These are phyloP conservation scores for Solanum dulcamara DNA, from an alignment of 257 asterid species.

Conservation along the genomic window DNA sequence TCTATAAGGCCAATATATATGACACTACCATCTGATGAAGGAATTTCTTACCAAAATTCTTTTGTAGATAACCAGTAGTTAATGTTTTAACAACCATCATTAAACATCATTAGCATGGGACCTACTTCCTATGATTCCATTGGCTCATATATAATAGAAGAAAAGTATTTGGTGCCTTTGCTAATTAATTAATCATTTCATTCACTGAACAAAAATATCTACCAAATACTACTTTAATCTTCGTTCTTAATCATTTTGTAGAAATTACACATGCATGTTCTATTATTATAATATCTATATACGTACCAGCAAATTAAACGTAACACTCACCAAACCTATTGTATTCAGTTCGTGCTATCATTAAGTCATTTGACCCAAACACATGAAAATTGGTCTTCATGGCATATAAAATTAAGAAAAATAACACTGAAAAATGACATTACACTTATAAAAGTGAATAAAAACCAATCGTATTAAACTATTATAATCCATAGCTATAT, in stretches of 20 bases:
- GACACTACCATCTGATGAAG: not conserved
- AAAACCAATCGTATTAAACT: no score
- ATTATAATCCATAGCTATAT: no score
- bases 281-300: not conserved
- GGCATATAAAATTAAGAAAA: not conserved
- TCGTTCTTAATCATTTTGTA: not conserved
- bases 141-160: not conserved
- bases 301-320: not conserved
- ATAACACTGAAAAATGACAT: not conserved
- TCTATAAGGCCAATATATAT: not conserved
- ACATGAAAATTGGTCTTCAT: not conserved
- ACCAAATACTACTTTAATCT: not conserved
- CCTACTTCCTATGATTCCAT: not conserved
- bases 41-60: not conserved
- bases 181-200: not conserved
- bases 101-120: not conserved
- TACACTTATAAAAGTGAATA: not conserved
- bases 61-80: not conserved
- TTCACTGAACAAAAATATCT: not conserved
- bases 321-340: not conserved
- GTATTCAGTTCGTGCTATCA: not conserved
- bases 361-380: not conserved
- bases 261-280: not conserved
- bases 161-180: not conserved
- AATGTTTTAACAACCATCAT: not conserved